Evolutionary conservation across 2,329 filamentous ascomycete genomes (phyloP).

Genomic region (Pseudogymnoascus sp.): DNA sequence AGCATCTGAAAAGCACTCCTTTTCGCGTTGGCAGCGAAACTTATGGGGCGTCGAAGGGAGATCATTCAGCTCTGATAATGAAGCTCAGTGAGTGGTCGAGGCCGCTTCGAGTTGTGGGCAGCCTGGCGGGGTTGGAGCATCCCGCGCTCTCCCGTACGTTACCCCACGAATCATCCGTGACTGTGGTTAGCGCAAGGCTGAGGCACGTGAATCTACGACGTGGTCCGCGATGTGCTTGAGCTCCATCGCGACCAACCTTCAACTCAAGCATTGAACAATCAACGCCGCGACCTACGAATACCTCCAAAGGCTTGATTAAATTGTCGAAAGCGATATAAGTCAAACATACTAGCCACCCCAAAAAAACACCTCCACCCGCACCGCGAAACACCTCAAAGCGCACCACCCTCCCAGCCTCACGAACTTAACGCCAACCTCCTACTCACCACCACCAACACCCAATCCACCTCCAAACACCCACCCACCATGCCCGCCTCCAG

Average conservation of each 20-base stretch:
- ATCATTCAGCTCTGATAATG: not conserved
- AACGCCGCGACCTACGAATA: not conserved
- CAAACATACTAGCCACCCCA: not conserved
- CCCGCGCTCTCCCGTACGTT: not conserved
- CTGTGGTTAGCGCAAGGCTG: not conserved
- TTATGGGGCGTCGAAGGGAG: not conserved
- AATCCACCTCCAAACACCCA: not conserved
- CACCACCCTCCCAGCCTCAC: not conserved
- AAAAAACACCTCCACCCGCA: not conserved
- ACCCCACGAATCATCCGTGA: not conserved
- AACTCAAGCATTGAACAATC: not conserved
- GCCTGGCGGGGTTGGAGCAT: not conserved
- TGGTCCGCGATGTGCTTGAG: not conserved
- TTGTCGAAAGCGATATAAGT: not conserved
- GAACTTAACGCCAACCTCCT: not conserved
- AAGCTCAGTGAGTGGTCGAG: not conserved
- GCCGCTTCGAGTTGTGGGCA: not conserved
- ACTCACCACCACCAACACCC: not conserved
- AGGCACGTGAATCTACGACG: not conserved
- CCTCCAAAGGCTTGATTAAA: not conserved
- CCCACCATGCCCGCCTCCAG: not conserved
- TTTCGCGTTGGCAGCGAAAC: not conserved
- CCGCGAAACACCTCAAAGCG: not conserved
- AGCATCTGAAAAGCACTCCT: not conserved
- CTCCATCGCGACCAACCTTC: not conserved